phyloP scores from a whole-genome alignment of 352 stramenopile genomes.

The Phytophthora litchii region DNA sequence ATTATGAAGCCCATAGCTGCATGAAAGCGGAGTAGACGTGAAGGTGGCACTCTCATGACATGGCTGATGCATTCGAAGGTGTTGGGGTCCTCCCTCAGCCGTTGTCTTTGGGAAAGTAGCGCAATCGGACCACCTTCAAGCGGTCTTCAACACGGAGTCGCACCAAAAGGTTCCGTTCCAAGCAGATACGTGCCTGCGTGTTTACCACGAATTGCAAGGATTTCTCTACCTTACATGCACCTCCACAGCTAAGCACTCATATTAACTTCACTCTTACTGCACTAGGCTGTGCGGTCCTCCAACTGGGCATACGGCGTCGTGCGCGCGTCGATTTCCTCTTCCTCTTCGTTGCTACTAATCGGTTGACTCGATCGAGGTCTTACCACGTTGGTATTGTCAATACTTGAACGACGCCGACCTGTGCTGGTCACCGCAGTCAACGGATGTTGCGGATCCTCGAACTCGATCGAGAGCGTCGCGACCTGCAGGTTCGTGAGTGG shows the following conservation, averaged over 20 bases:
- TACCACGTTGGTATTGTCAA: constrained; percentile 33
- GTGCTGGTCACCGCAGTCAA: constrained; percentile 36
- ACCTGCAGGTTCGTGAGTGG: constrained; percentile 28
- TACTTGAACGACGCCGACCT: constrained; percentile 27
- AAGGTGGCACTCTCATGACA: constrained; percentile 1
- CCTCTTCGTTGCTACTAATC: constrained; percentile 12
- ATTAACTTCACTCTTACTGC: constrained; percentile 23
- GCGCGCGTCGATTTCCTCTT: constrained; percentile 23
- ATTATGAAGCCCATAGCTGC: too few relatives aligned
- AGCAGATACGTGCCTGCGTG: not conserved
- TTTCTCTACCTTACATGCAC: constrained; percentile 17
- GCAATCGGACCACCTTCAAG: constrained; percentile 24
- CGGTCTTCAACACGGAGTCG: constrained; percentile 16
- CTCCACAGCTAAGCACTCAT: constrained; percentile 23
- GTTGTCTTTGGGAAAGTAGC: constrained; percentile 1
- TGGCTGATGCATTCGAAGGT: constrained; percentile 12
- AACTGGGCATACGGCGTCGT: constrained; percentile 26
- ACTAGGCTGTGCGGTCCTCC: constrained; percentile 21
- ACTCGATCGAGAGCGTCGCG: constrained; percentile 31
- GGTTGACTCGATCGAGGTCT: constrained; percentile 19
- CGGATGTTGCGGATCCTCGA: constrained; percentile 38
- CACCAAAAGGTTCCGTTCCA: not conserved
- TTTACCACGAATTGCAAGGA: not conserved
- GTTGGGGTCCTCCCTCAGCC: constrained; percentile 1
- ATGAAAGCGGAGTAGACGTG: constrained; percentile 1